Percentiles rank a stretch among this genome's conserved stretches.
These are phyloP conservation scores for Lobosporangium transversale DNA, from an alignment of 192 early-diverging fungal genomes.

Conservation along the genomic window DNA sequence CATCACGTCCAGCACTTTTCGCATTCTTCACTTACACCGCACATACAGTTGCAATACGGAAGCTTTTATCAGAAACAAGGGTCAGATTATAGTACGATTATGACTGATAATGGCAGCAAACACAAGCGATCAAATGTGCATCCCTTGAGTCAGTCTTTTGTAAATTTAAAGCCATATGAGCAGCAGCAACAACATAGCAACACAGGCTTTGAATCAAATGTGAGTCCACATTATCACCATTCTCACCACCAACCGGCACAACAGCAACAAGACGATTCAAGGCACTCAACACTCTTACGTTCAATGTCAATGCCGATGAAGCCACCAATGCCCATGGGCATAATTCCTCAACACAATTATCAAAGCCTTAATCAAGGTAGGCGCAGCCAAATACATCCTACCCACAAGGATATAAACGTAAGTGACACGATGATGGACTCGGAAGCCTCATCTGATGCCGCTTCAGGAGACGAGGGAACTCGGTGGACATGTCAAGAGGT, in stretches of 20 bases:
- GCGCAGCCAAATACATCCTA: not conserved
- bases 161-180: slow-evolving; percentile 7
- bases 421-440: slow-evolving; percentile 42
- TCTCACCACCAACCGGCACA: too few species aligned
- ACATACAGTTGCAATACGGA: not conserved
- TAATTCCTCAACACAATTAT: slow-evolving; percentile 2
- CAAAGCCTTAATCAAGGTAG: not conserved
- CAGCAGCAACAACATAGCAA: slow-evolving; percentile 3
- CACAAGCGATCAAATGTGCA: too few species aligned
- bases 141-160: too few species aligned
- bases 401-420: not conserved
- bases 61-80: slow-evolving; percentile 1
- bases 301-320: slow-evolving; percentile 28
- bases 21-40: not conserved
- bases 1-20: not conserved
- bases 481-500: slow-evolving; percentile 50
- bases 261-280: slow-evolving; percentile 8
- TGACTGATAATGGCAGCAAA: not conserved
- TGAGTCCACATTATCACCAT: not conserved
- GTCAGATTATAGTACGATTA: not conserved
- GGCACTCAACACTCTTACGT: not conserved
- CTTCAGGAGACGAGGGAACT: slow-evolving; percentile 29
- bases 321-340: slow-evolving; percentile 3
- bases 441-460: slow-evolving; percentile 28
- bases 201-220: not conserved